Evolutionary conservation across 2,329 filamentous ascomycete species (phyloP).

Genomic region (Penicillium rolfsii): DNA sequence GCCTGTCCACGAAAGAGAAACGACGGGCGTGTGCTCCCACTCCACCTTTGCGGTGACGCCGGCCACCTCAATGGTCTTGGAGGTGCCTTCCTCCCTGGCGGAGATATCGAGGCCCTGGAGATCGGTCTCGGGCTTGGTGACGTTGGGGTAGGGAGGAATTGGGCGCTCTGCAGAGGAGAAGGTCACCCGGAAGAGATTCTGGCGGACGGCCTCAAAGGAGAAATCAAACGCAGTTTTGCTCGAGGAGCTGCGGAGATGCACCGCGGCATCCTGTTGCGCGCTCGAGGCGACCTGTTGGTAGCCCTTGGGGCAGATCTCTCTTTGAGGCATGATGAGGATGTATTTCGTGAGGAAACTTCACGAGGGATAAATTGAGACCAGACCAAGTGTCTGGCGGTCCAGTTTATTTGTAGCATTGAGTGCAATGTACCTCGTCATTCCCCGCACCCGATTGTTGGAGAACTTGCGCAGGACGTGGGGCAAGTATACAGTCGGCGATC

Average conservation of each 20-base stretch:
- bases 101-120: constrained; percentile 39
- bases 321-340: constrained; percentile 51
- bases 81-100: constrained; percentile 38
- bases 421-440: constrained; percentile 1
- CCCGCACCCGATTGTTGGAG: constrained; percentile 11
- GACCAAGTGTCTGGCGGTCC: constrained; percentile 7
- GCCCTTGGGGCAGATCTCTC: constrained; percentile 49
- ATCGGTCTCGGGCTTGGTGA: constrained; percentile 49
- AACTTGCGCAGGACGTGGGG: constrained; percentile 8
- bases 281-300: constrained; percentile 38
- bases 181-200: constrained; percentile 69
- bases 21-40: constrained; percentile 61
- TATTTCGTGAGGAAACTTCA: constrained; percentile 13
- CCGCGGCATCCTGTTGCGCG: constrained; percentile 28
- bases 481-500: constrained; percentile 34
- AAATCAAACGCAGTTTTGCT: constrained; percentile 57
- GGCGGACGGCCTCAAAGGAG: constrained; percentile 63
- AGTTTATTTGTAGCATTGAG: constrained; percentile 28
- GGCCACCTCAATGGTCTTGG: constrained; percentile 52
- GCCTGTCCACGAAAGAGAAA: constrained; percentile 59
- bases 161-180: constrained; percentile 66
- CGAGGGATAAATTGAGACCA: constrained; percentile 1
- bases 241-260: constrained; percentile 51
- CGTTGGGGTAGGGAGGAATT: constrained; percentile 67
- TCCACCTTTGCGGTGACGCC: constrained; percentile 60